Evolutionary conservation across 805 yeast genomes (phyloP), one percentile per base, ranked within the genome.

Genomic region (Ogataea parapolymorpha): DNA sequence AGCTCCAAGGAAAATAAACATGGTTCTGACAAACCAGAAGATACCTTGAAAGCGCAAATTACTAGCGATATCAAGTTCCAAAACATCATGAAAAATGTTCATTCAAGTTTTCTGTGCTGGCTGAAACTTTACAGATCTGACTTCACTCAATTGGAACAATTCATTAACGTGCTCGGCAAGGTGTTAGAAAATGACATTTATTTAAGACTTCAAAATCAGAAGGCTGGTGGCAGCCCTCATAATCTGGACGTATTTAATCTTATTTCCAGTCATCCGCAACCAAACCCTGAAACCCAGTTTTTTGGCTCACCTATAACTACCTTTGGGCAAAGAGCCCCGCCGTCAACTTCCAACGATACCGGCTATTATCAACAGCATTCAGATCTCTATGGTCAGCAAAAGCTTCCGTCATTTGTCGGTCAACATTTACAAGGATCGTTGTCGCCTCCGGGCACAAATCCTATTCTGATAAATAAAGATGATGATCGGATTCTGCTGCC

Each of bases 21-120:
- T 25, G 31, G 29, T 11, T 34, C 43, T 23, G 42, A 23, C 22
- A 50, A 48, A 36, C 35, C 35, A 3, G 54, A 53, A 20, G 50
- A 51, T 12, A 42, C 56, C 3, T 32, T 55, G 8, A 50, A 51
- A 26, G 44, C 52, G 2, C 54, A 49, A 33, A 38, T 59, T 16
- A 29, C 44, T 13, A 47, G 54, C 39, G 65, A 60, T 39, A 37
- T 41, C 22, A 49, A 48, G 26, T 58, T 50, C 36, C 56, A 46
- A 34, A 48, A 44, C 31, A 41, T 53, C 26, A 31, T 58, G 51
- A 56, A 49, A 39, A 60, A 60, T 35, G 33, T 60, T 24, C 63
- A 60, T 27, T 31, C 36, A 11, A 50, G 52, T 16, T 53, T 59
- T 20, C 33, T 53, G 20, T 40, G 45, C 26, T 60, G 65, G 65